phyloP scores from a whole-genome alignment of 352 stramenopile genomes.

The Blastocystis sp. region DNA sequence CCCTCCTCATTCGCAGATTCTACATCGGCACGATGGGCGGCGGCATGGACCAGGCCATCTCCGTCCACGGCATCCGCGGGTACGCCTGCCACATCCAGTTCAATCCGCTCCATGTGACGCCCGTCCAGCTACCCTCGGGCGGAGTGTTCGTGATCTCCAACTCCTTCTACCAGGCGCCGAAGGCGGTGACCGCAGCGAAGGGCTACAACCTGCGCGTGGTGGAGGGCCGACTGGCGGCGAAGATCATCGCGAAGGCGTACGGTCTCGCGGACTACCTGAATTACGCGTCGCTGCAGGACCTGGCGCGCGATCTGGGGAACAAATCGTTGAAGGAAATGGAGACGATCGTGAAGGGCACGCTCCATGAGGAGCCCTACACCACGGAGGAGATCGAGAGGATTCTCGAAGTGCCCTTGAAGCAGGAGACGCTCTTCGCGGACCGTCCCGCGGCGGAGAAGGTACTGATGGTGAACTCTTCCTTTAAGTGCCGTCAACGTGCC shows the following conservation, averaged over 20 bases:
- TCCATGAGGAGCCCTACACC: slow-evolving; percentile 57
- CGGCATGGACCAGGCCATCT: slow-evolving; percentile 84
- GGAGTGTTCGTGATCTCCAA: slow-evolving; percentile 83
- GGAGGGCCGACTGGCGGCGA: slow-evolving; percentile 82
- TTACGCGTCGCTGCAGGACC: slow-evolving; percentile 76
- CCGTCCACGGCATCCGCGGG: slow-evolving; percentile 78
- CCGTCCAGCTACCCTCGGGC: slow-evolving; percentile 77
- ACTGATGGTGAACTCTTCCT: slow-evolving; percentile 75
- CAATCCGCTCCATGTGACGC: slow-evolving; percentile 75
- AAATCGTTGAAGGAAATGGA: slow-evolving; percentile 76
- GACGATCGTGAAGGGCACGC: slow-evolving; percentile 76
- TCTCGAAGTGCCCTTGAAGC: slow-evolving; percentile 22
- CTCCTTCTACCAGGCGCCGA: slow-evolving; percentile 80
- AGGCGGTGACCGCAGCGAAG: slow-evolving; percentile 80
- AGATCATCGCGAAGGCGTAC: slow-evolving; percentile 80
- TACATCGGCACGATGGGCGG: slow-evolving; percentile 82
- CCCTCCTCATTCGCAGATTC: slow-evolving; percentile 35
- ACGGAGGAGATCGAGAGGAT: slow-evolving; percentile 45
- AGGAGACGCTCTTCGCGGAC: slow-evolving; percentile 53
- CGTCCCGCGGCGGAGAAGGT: slow-evolving; percentile 75
- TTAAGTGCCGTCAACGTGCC: slow-evolving; percentile 80
- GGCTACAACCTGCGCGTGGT: slow-evolving; percentile 84
- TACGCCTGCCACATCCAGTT: slow-evolving; percentile 81
- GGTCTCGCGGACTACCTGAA: slow-evolving; percentile 77
- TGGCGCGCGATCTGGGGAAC: slow-evolving; percentile 76